phyloP scores from a whole-genome alignment of 257 asterid species.

The Scutellaria baicalensis region DNA sequence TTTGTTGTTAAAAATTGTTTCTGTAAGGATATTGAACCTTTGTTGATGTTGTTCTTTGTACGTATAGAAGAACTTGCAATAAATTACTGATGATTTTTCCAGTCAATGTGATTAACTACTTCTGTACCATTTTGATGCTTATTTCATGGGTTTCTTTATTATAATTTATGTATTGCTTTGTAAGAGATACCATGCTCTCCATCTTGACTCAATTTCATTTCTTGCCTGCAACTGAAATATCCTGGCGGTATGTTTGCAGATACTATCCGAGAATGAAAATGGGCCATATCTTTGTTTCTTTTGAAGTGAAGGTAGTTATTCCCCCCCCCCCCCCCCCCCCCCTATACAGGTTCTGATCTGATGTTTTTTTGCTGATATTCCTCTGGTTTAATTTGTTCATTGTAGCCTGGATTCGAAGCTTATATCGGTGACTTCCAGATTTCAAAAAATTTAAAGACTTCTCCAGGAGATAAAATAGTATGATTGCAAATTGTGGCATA shows the following conservation, averaged over 20 bases:
- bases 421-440: constrained; percentile 69
- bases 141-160: background rate
- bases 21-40: constrained; percentile 3
- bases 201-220: background rate
- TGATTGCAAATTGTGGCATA: constrained; percentile 20
- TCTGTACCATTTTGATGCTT: background rate
- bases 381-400: constrained; percentile 8
- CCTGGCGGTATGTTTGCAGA: constrained; percentile 37
- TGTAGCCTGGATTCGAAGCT: constrained; percentile 90
- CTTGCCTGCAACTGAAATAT: constrained; percentile 24
- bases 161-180: background rate
- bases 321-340: constrained; percentile 11
- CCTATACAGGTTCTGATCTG: constrained; percentile 3
- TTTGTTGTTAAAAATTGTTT: background rate
- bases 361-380: constrained; percentile 16
- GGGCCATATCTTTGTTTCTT: constrained; percentile 55
- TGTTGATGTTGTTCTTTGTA: background rate
- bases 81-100: background rate
- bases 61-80: background rate
- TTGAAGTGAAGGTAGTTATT: constrained; percentile 63
- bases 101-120: background rate
- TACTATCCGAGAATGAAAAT: constrained; percentile 70
- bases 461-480: constrained; percentile 60
- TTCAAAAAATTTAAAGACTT: constrained; percentile 35
- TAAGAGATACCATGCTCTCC: constrained; percentile 4